phyloP scores from a whole-genome alignment of 768 basidiomycete species.

The Cytidiella melzeri region DNA sequence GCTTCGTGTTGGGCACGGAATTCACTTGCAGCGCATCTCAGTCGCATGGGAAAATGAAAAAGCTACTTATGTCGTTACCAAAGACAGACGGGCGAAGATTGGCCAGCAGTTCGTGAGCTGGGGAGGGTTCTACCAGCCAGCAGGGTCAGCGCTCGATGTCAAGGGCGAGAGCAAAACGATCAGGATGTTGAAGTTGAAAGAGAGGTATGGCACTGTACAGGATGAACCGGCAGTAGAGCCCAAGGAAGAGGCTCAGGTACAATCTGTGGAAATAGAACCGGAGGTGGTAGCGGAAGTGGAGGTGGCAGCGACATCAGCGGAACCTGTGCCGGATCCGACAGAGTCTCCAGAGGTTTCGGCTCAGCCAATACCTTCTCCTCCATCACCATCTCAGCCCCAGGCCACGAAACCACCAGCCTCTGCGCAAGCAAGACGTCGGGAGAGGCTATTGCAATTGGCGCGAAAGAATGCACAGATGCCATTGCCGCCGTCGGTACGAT shows the following conservation, averaged over 20 bases:
- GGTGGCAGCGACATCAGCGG: neutral
- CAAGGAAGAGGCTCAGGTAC: neutral
- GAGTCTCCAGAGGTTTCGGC: neutral
- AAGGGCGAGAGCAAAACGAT: neutral
- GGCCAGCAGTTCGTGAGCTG: conserved; percentile 1
- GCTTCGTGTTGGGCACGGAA: neutral
- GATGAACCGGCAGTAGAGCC: neutral
- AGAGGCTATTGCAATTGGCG: conserved; percentile 19
- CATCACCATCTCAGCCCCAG: neutral
- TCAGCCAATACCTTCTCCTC: neutral
- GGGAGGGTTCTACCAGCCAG: conserved; percentile 12
- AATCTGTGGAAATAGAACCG: neutral
- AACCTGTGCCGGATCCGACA: neutral
- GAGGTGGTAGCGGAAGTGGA: neutral
- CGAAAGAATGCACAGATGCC: conserved; percentile 17
- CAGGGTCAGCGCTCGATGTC: neutral
- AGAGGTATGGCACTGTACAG: too few species aligned
- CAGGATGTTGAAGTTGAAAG: too few species aligned
- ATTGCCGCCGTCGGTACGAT: conserved; percentile 8
- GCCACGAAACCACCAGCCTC: neutral
- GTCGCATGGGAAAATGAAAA: neutral
- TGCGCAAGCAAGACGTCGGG: conserved; percentile 6
- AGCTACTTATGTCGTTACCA: neutral
- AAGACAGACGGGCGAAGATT: neutral
- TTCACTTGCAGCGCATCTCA: neutral